phyloP scores from a whole-genome alignment of 2,329 filamentous ascomycete genomes.

The Sporothrix globosa region DNA sequence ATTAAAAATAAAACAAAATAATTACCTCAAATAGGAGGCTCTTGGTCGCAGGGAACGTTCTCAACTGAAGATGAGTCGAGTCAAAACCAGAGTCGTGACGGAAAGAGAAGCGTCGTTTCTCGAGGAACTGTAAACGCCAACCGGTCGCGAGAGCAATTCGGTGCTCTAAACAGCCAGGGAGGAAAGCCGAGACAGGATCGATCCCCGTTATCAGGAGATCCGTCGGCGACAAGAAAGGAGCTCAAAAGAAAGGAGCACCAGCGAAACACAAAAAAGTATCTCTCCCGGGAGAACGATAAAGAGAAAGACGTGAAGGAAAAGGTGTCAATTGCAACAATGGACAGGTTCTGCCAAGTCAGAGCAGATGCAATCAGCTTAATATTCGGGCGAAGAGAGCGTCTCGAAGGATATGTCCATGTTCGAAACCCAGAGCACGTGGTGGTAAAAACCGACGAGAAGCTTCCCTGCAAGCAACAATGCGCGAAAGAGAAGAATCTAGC shows the following conservation, averaged over 20 bases:
- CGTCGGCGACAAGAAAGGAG: neutral
- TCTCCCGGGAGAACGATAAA: no score
- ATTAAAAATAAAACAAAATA: neutral
- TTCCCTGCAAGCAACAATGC: neutral
- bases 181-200: neutral
- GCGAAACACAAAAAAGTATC: neutral
- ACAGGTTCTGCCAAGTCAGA: constrained; percentile 16
- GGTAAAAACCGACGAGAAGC: neutral
- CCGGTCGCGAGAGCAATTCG: neutral
- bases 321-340: constrained; percentile 4
- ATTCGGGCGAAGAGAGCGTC: constrained; percentile 26
- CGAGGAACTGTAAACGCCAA: no score
- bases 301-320: neutral
- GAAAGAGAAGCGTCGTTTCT: neutral
- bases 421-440: constrained; percentile 28
- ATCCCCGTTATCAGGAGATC: constrained; percentile 5
- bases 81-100: neutral
- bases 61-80: neutral
- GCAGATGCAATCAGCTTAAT: constrained; percentile 26
- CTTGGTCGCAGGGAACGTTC: neutral
- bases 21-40: neutral
- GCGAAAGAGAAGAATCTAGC: neutral
- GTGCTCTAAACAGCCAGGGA: neutral
- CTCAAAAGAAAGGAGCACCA: neutral
- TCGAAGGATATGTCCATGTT: constrained; percentile 34